phyloP scores from a whole-genome alignment of 352 stramenopile species.

The Phytophthora pistaciae region DNA sequence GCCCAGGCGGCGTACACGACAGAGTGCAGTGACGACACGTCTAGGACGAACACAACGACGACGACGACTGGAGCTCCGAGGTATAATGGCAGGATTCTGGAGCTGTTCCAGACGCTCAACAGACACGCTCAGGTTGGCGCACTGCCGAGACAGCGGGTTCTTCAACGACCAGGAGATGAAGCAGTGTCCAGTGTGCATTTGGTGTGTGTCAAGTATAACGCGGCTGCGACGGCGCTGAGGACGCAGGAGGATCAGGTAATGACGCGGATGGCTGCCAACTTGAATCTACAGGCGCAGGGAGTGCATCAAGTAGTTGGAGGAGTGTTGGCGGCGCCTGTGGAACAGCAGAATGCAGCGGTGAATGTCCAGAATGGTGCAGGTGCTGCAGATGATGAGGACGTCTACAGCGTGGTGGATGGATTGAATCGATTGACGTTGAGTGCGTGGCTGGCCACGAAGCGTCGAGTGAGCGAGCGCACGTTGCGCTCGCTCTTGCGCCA shows the following conservation, averaged over 20 bases:
- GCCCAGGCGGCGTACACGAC: constrained; percentile 28
- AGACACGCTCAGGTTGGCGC: constrained; percentile 17
- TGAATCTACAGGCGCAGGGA: constrained; percentile 17
- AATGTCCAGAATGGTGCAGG: constrained; percentile 29
- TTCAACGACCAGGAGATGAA: constrained; percentile 7
- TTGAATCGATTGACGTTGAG: constrained; percentile 41
- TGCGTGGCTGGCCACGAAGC: constrained; percentile 49
- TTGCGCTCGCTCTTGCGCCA: constrained; percentile 70
- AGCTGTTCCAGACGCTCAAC: constrained; percentile 29
- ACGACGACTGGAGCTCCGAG: constrained; percentile 5
- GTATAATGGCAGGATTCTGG: constrained; percentile 24
- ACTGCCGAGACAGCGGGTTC: constrained; percentile 1
- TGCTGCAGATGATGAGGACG: constrained; percentile 44
- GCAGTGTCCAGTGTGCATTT: constrained; percentile 38
- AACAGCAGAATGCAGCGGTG: constrained; percentile 3
- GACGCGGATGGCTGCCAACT: constrained; percentile 18
- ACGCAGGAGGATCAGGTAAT: constrained; percentile 15
- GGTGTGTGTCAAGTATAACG: constrained; percentile 23
- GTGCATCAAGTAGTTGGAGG: constrained; percentile 1
- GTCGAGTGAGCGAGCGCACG: constrained; percentile 40
- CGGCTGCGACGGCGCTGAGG: background rate
- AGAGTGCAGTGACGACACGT: background rate
- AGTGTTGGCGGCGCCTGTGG: background rate
- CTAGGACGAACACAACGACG: background rate
- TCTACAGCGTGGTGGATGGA: constrained; percentile 52